phyloP scores from a whole-genome alignment of 441 rosid species.

The Croton setiger region DNA sequence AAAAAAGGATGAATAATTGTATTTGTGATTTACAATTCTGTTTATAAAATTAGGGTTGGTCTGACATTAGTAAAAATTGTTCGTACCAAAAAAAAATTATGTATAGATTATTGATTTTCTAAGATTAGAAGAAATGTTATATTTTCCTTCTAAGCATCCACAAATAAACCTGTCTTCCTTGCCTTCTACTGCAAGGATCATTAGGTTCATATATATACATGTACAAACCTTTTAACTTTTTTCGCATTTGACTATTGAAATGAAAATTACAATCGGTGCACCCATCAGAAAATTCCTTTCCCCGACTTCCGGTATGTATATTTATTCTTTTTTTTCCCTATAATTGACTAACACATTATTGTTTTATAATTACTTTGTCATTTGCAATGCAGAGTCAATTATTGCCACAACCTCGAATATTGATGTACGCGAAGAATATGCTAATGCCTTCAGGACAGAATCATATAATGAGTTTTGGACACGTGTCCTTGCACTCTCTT shows the following conservation, averaged over 20 bases:
- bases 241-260: background rate
- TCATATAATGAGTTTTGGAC: slow-evolving; percentile 76
- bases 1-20: too few relatives aligned
- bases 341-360: background rate
- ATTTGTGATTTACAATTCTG: too few relatives aligned
- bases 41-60: too few relatives aligned
- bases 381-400: slow-evolving; percentile 12
- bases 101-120: background rate
- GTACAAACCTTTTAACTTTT: background rate
- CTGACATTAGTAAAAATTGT: too few relatives aligned
- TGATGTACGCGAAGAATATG: slow-evolving; percentile 75
- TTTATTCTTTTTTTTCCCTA: background rate
- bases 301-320: background rate
- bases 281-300: background rate
- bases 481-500: slow-evolving; percentile 37
- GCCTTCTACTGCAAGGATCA: background rate
- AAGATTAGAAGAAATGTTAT: slow-evolving; percentile 4
- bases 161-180: background rate
- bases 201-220: background rate
- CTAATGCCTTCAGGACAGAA: slow-evolving; percentile 77
- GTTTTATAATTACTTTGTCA: background rate
- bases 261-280: background rate
- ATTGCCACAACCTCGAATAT: slow-evolving; percentile 9
- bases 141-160: background rate
- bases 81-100: too few relatives aligned